phyloP scores from a whole-genome alignment of 2,329 filamentous ascomycete genomes.

The Pseudogymnoascus sp. region DNA sequence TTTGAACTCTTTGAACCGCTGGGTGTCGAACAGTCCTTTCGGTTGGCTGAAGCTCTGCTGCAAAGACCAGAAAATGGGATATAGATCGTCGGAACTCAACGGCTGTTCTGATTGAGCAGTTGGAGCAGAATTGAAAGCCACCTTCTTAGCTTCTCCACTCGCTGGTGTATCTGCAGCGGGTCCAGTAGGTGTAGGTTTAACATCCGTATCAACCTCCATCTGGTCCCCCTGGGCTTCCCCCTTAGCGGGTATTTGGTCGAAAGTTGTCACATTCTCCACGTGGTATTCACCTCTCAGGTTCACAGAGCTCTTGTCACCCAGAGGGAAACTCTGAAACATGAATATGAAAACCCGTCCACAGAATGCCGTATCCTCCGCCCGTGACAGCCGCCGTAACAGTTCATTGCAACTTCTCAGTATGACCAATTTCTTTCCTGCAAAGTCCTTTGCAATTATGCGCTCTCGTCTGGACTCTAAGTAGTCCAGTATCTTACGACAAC shows the following conservation, averaged over 20 bases:
- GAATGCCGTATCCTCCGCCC: conserved; percentile 94
- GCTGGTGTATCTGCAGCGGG: conserved; percentile 20
- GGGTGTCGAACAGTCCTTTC: conserved; percentile 66
- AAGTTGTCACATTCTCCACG: conserved; percentile 85
- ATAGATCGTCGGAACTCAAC: conserved; percentile 65
- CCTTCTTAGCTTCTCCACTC: conserved; percentile 35
- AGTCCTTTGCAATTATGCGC: conserved; percentile 72
- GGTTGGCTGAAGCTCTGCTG: conserved; percentile 91
- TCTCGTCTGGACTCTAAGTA: conserved; percentile 92
- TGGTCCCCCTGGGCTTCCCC: conserved; percentile 37
- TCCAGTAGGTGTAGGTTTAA: conserved; percentile 24
- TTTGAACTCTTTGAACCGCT: conserved; percentile 61
- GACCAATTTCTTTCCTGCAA: conserved; percentile 76
- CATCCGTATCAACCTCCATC: conserved; percentile 61
- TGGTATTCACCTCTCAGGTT: conserved; percentile 96
- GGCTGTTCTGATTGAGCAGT: conserved; percentile 38
- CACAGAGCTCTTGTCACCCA: conserved; percentile 94
- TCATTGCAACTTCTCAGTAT: conserved; percentile 95
- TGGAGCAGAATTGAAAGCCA: conserved; percentile 39
- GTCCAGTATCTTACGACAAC: conserved; percentile 86
- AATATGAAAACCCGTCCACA: conserved; percentile 98
- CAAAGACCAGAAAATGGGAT: conserved; percentile 88
- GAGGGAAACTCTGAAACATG: conserved; percentile 93
- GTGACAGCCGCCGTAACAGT: conserved; percentile 82
- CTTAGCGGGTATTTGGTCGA: conserved; percentile 49